These are phyloP conservation scores for Phytophthora kernoviae DNA, from an alignment of 352 stramenopile species.

Conservation along the genomic window DNA sequence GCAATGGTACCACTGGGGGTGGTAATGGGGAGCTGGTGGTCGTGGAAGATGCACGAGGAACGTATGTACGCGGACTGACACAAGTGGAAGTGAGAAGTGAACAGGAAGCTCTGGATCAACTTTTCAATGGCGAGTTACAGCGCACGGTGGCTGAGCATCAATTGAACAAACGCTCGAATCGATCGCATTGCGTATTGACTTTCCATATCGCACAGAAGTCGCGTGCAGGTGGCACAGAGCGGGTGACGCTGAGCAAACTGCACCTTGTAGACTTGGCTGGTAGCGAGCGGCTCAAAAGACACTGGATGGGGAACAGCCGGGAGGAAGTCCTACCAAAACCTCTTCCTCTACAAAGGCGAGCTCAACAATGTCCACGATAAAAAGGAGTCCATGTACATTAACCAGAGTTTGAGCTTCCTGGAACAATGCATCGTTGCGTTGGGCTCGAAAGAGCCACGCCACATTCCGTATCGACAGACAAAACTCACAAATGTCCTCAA, in stretches of 20 bases:
- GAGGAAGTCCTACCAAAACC: conserved; percentile 16
- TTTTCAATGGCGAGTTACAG: conserved; percentile 92
- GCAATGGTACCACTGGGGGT: conserved; percentile 2
- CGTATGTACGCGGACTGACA: conserved; percentile 88
- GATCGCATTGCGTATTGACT: conserved; percentile 94
- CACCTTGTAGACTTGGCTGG: conserved; percentile 96
- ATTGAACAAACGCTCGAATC: conserved; percentile 94
- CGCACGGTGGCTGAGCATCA: conserved; percentile 94
- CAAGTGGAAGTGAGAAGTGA: conserved; percentile 80
- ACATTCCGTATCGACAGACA: conserved; percentile 94
- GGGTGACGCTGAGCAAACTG: conserved; percentile 89
- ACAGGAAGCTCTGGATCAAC: conserved; percentile 90
- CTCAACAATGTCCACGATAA: conserved; percentile 75
- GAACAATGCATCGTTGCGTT: conserved; percentile 95
- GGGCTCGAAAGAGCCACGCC: conserved; percentile 60
- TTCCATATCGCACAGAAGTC: conserved; percentile 92
- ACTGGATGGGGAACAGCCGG: conserved; percentile 56
- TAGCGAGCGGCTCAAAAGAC: conserved; percentile 95
- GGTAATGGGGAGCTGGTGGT: conserved; percentile 74
- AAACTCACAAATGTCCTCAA: conserved; percentile 95
- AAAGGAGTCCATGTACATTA: conserved; percentile 98
- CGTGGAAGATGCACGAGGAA: conserved; percentile 81
- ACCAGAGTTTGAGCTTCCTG: conserved; percentile 95
- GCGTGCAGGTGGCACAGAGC: conserved; percentile 67
- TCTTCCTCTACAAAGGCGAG: conserved; percentile 13